Evolutionary conservation across 768 basidiomycete genomes (phyloP).

Genomic region (Suillus luteus): DNA sequence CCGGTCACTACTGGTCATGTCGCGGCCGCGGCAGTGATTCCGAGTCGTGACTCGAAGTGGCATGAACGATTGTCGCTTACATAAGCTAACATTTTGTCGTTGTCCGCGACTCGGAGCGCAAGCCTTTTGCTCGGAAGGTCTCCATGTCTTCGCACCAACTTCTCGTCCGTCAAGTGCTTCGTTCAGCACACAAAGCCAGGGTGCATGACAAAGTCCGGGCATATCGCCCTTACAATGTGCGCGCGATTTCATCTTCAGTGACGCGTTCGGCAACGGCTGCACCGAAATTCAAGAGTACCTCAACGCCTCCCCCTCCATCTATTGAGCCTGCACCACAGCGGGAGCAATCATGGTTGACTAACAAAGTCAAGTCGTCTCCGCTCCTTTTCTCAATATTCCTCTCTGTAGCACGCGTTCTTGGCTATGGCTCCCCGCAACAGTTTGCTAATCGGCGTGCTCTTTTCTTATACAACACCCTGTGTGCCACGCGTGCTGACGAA

Average conservation of each 20-base stretch:
- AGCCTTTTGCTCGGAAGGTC: not conserved
- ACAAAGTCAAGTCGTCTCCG: slow-evolving; percentile 52
- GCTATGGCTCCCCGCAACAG: slow-evolving; percentile 64
- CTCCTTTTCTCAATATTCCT: slow-evolving; percentile 47
- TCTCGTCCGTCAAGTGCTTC: not conserved
- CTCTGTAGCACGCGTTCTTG: slow-evolving; percentile 49
- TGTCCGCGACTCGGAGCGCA: too few species aligned
- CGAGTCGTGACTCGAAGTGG: not conserved
- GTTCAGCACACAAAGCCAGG: not conserved
- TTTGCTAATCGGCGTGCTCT: slow-evolving; percentile 61
- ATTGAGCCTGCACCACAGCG: slow-evolving; percentile 9
- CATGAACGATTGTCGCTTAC: not conserved
- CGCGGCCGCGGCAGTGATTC: too few species aligned
- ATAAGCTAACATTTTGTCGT: not conserved
- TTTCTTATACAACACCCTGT: slow-evolving; percentile 57
- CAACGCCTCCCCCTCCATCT: not conserved
- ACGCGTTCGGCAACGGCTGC: not conserved
- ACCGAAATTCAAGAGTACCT: not conserved
- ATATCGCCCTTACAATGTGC: not conserved
- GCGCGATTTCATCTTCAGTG: slow-evolving; percentile 1
- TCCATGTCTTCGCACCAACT: slow-evolving; percentile 4
- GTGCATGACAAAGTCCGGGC: not conserved
- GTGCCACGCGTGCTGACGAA: slow-evolving; percentile 57
- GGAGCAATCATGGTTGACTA: slow-evolving; percentile 57
- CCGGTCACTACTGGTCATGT: too few species aligned